These are phyloP conservation scores for Raphidocelis subcapitata DNA, from an alignment of 139 green algal genomes.

Conservation along the genomic window DNA sequence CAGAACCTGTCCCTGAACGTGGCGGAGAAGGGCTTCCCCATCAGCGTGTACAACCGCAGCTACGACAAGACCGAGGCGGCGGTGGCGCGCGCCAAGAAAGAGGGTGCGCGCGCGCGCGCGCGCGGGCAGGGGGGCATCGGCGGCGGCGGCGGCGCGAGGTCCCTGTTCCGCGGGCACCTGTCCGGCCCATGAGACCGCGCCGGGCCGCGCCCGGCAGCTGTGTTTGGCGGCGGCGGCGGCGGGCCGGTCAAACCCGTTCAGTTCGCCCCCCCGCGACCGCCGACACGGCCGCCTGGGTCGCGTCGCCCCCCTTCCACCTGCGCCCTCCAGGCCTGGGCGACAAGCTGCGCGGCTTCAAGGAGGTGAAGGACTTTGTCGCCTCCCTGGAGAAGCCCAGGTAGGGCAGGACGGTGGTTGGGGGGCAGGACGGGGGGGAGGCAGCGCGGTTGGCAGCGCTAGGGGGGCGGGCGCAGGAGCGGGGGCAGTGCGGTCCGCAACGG, in stretches of 20 bases:
- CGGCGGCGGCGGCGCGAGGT: neutral
- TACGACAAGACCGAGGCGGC: constrained; percentile 93
- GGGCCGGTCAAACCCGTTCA: too few species aligned
- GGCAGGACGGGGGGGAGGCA: neutral
- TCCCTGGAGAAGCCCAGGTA: constrained; percentile 91
- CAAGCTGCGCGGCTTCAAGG: constrained; percentile 87
- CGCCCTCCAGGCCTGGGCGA: constrained; percentile 65
- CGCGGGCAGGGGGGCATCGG: neutral
- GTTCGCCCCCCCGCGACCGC: too few species aligned
- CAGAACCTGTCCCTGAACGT: constrained; percentile 99
- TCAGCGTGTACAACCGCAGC: constrained; percentile 96
- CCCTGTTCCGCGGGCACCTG: neutral
- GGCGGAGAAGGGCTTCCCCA: constrained; percentile 96
- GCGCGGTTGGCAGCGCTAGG: too few species aligned
- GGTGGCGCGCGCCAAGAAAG: constrained; percentile 89
- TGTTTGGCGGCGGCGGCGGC: too few species aligned
- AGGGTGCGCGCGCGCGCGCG: constrained; percentile 53
- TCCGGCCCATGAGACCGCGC: neutral
- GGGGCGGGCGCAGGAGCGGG: too few species aligned
- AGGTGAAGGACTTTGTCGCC: constrained; percentile 91
- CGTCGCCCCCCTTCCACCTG: neutral
- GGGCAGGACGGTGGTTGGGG: too few species aligned
- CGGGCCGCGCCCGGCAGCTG: neutral
- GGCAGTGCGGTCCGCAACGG: neutral
- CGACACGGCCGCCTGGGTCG: too few species aligned